Evolutionary conservation across 2,329 filamentous ascomycete species (phyloP).

Genomic region (Sclerotinia sclerotiorum): DNA sequence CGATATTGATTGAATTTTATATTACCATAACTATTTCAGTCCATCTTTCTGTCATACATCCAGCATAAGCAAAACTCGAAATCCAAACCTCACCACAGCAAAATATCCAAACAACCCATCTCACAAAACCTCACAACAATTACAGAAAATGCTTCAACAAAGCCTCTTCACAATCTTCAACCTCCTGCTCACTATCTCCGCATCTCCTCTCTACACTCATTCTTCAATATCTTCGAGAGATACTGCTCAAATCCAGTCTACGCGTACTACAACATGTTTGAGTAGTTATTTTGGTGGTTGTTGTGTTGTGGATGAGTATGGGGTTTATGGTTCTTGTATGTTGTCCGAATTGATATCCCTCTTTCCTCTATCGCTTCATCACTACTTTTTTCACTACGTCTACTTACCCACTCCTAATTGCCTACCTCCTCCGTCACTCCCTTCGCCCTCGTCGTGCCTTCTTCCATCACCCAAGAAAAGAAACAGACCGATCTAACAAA

Average conservation of each 20-base stretch:
- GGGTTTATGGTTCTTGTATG: slow-evolving; percentile 7
- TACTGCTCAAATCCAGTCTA: background rate
- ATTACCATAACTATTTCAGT: background rate
- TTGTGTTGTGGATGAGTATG: slow-evolving; percentile 1
- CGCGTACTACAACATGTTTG: slow-evolving; percentile 20
- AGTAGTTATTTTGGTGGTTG: slow-evolving; percentile 22
- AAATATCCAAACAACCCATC: background rate
- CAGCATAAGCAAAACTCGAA: background rate
- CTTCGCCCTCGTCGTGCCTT: too few relatives aligned
- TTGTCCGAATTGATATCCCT: too few relatives aligned
- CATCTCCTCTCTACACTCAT: background rate
- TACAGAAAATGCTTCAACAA: background rate
- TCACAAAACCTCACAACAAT: background rate
- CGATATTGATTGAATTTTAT: background rate
- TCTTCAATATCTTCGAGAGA: background rate
- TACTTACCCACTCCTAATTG: background rate
- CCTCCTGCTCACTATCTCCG: background rate
- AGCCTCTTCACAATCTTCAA: background rate
- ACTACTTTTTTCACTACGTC: too few relatives aligned
- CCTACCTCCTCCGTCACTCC: too few relatives aligned
- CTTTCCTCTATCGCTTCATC: background rate
- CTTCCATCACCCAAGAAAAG: background rate
- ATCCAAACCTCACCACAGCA: background rate
- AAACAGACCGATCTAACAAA: background rate
- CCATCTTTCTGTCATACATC: background rate